A percentile compares a stretch with the other conserved stretches of the same genome.
Conservation (phyloP, 495 filamentous ascomycete genomes). For the Entonaema liquescens region DNA sequence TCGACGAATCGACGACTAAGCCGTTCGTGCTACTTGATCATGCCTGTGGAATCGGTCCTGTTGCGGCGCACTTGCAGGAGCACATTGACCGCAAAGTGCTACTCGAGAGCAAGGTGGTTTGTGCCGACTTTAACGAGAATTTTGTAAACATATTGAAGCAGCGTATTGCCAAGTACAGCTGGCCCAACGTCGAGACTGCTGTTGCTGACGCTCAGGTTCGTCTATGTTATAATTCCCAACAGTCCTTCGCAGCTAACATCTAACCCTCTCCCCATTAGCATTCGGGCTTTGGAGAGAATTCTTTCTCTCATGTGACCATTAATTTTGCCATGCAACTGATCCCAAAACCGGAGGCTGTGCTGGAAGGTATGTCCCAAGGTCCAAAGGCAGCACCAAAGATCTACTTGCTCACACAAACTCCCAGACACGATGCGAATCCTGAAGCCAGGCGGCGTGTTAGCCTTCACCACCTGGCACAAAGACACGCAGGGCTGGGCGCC, state of each 20-base stretch:
- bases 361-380: conserved; percentile 45
- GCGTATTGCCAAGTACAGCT: conserved; percentile 41
- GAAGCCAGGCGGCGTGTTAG: conserved; percentile 51
- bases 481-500: conserved; percentile 39
- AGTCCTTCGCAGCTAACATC: not conserved
- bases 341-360: conserved; percentile 50
- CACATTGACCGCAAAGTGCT: conserved; percentile 43
- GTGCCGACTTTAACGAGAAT: conserved; percentile 49
- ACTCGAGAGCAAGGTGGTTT: conserved; percentile 49
- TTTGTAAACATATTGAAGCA: conserved; percentile 44
- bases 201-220: conserved; percentile 52
- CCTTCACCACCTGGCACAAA: conserved; percentile 52
- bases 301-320: conserved; percentile 53
- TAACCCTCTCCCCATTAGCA: conserved; percentile 39
- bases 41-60: conserved; percentile 54
- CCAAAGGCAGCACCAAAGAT: not conserved
- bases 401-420: conserved; percentile 18
- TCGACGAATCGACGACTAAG: conserved; percentile 40
- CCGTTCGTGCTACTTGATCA: conserved; percentile 53
- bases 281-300: conserved; percentile 38
- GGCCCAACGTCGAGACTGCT: conserved; percentile 47
- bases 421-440: conserved; percentile 52
- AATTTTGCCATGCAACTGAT: conserved; percentile 56
- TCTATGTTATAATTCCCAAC: not conserved
- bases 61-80: conserved; percentile 47